Evolutionary conservation across 2,329 filamentous ascomycete genomes (phyloP).

Genomic region (Cytospora schulzeri): DNA sequence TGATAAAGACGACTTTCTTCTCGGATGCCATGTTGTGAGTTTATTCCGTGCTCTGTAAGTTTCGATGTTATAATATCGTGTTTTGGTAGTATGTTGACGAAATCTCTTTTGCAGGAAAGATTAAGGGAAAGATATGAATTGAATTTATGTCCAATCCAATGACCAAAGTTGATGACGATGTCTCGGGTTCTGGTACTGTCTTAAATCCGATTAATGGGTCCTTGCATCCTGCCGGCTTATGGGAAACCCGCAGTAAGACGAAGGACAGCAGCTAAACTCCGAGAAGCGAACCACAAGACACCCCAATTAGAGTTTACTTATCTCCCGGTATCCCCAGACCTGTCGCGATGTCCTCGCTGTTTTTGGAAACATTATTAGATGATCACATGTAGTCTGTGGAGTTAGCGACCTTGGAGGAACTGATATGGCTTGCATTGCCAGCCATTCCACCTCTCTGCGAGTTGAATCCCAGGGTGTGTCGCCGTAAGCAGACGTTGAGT

Average conservation of each 20-base stretch:
- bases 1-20: conserved; percentile 24
- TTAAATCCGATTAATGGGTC: neutral
- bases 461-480: neutral
- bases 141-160: neutral
- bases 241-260: no score
- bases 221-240: no score
- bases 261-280: neutral
- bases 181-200: neutral
- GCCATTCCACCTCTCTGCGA: neutral
- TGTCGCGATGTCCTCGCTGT: no score
- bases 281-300: neutral
- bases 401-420: neutral
- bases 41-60: neutral
- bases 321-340: no score
- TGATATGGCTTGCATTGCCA: neutral
- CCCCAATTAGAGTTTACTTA: no score
- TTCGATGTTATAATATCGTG: neutral
- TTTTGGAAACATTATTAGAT: no score
- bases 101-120: no score
- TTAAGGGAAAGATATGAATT: no score
- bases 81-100: neutral
- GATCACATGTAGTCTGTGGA: neutral
- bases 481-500: neutral
- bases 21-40: conserved; percentile 13
- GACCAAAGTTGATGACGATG: neutral